phyloP scores from a whole-genome alignment of 2,329 filamentous ascomycete species.

The Gaeumannomyces sp. region DNA sequence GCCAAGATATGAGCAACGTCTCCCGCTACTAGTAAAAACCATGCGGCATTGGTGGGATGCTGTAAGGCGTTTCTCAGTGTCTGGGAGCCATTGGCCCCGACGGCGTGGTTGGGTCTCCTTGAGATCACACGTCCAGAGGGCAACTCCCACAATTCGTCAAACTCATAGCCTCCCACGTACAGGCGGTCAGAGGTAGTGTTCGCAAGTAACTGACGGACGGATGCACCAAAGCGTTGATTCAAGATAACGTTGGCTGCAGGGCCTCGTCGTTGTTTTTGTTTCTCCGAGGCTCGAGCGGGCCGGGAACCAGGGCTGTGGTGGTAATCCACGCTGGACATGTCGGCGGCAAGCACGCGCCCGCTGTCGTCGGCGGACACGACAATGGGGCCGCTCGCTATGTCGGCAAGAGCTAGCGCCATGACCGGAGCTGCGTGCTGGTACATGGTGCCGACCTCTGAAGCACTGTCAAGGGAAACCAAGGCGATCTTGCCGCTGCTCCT shows the following conservation, averaged over 20 bases:
- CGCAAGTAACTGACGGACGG: slow-evolving; percentile 11
- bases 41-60: neutral
- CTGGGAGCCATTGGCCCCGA: neutral
- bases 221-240: neutral
- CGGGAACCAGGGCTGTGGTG: too few species aligned
- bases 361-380: neutral
- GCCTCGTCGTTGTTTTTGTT: too few species aligned
- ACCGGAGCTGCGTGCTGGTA: neutral
- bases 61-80: neutral
- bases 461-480: neutral
- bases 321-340: neutral
- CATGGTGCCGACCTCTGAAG: neutral
- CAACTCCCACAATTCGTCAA: slow-evolving; percentile 20
- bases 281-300: too few species aligned
- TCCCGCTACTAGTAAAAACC: neutral
- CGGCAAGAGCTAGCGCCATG: neutral
- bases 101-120: neutral
- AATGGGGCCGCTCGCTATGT: neutral
- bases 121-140: slow-evolving; percentile 13
- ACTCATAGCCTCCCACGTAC: slow-evolving; percentile 16
- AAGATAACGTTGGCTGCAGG: neutral
- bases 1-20: neutral
- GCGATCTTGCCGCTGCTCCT: neutral
- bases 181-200: slow-evolving; percentile 18
- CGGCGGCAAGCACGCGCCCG: neutral